These are phyloP conservation scores for Aspergillus panamensis DNA, from an alignment of 495 filamentous ascomycete genomes.

Conservation along the genomic window DNA sequence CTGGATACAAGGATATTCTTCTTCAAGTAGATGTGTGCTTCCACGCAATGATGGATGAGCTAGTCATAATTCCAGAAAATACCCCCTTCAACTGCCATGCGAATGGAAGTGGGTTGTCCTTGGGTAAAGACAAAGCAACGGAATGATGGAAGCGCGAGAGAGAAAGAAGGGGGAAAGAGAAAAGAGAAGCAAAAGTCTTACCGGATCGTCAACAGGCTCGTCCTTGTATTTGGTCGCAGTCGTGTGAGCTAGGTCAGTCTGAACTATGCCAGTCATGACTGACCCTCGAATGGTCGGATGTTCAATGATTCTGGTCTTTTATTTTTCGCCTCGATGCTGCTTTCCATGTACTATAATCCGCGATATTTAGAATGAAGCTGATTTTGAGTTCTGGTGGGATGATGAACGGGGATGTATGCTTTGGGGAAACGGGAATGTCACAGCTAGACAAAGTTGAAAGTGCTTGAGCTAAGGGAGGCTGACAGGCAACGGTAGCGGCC, in stretches of 20 bases:
- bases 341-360: slow-evolving; percentile 8
- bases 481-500: slow-evolving; percentile 20
- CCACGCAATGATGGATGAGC: background rate
- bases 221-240: slow-evolving; percentile 42
- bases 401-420: slow-evolving; percentile 4
- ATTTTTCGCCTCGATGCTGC: slow-evolving; percentile 5
- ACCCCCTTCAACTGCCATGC: slow-evolving; percentile 3
- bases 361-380: slow-evolving; percentile 8
- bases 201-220: slow-evolving; percentile 41
- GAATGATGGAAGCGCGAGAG: background rate
- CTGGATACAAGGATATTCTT: background rate
- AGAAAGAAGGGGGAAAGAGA: slow-evolving; percentile 10
- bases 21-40: background rate
- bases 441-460: slow-evolving; percentile 11
- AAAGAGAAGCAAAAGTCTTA: slow-evolving; percentile 28
- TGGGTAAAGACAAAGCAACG: slow-evolving; percentile 10
- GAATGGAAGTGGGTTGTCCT: slow-evolving; percentile 13
- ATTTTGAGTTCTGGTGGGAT: slow-evolving; percentile 10
- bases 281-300: slow-evolving; percentile 22
- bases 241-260: slow-evolving; percentile 43
- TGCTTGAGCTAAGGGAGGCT: slow-evolving; percentile 19
- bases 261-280: slow-evolving; percentile 48
- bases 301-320: slow-evolving; percentile 9
- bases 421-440: slow-evolving; percentile 3
- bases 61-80: background rate